Evolutionary conservation across 352 stramenopile species (phyloP), one percentile per base, ranked within the genome.

Genomic region (Globisporangium cylindrosporum): DNA sequence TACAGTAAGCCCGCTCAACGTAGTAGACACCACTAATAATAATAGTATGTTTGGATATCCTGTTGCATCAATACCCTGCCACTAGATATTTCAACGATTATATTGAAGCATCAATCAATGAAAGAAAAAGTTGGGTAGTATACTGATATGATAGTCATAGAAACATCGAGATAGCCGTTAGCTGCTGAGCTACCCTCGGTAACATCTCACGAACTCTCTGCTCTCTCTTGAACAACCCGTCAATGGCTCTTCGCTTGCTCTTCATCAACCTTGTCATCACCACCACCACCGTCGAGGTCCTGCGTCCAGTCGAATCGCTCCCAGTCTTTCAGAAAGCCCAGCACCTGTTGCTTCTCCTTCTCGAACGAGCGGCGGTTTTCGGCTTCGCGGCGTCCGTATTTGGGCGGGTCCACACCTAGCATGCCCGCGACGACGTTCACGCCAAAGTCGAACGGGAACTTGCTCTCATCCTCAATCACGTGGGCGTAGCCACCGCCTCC

Each of bases 401-500:
- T 87, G 0, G 81, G 82, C 48, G 80, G 82, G 20, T 88, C 81
- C 22, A 89, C 80, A 5, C 82, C 85, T 15, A 93, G 66, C 81
- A 95, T 93, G 0, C 88, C 88, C 0, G 82, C 84, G 36, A 95
- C 76, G 1, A 94, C 84, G 61, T 89, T 89, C 22, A 90, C 74
- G 41, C 88, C 86, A 78, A 95, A 94, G 49, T 93, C 83, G 14
- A 72, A 73, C 2, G 86, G 86, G 48, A 95, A 95, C 65, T 88
- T 80, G 32, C 73, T 64, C 56, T 90, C 83, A 62, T 95, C 85
- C 67, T 94, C 84, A 27, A 95, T 94, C 51, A 95, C 85, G 46
- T 95, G 88, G 0, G 78, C 86, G 41, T 93, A 95, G 22, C 88
- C 80, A 25, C 84, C 81, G n/a, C 71, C 72, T 24, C 51, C 24